A percentile compares a stretch with the other conserved stretches of the same genome.
Conservation (phyloP, 441 rosid genomes). For the Mallotus japonicus region DNA sequence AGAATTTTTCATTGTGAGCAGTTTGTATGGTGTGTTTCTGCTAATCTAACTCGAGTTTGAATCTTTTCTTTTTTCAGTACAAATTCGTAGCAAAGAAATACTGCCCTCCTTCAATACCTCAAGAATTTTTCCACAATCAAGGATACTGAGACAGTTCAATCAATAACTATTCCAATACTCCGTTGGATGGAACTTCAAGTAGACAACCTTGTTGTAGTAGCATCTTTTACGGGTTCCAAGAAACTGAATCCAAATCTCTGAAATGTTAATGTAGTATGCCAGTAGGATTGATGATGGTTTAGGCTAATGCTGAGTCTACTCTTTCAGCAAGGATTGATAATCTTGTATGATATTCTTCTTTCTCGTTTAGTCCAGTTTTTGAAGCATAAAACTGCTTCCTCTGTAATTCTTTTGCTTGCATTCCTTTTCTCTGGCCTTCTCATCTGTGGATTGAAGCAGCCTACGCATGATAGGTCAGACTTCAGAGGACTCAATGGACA, state of each 20-base stretch:
- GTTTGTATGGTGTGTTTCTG: background rate
- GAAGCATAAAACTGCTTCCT: no score
- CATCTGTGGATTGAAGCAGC: no score
- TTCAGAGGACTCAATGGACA: no score
- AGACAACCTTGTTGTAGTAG: background rate
- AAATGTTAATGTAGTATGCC: slow-evolving; percentile 1
- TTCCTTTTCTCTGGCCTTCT: no score
- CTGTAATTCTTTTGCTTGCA: no score
- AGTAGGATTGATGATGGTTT: slow-evolving; percentile 11
- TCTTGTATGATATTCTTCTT: slow-evolving; percentile 23
- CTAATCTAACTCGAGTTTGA: slow-evolving; percentile 6
- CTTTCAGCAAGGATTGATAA: slow-evolving; percentile 16
- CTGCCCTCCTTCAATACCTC: slow-evolving; percentile 73
- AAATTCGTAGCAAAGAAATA: slow-evolving; percentile 80
- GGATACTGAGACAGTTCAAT: slow-evolving; percentile 7
- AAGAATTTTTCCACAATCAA: slow-evolving; percentile 55
- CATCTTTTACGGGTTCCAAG: background rate
- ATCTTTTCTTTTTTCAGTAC: slow-evolving; percentile 46
- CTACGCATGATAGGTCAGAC: no score
- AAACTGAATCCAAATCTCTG: slow-evolving; percentile 6
- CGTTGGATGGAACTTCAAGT: slow-evolving; percentile 36
- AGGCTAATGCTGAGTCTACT: background rate
- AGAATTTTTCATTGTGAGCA: background rate
- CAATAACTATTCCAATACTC: slow-evolving; percentile 32
- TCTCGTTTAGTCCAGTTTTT: background rate